Evolutionary conservation across 2,329 filamentous ascomycete species (phyloP).

Genomic region (Teratosphaeria destructans): DNA sequence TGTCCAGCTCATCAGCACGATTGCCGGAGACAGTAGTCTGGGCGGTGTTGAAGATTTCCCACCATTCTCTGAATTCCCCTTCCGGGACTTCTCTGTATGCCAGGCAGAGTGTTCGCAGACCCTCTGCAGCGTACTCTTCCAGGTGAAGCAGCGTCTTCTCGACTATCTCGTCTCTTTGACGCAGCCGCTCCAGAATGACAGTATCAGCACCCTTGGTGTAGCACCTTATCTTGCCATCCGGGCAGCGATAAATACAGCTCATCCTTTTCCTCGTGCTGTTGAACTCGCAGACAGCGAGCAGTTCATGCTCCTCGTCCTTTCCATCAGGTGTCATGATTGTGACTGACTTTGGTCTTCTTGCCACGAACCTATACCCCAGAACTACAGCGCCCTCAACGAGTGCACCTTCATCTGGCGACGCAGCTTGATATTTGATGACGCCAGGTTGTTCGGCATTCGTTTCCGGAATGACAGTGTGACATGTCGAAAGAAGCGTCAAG

Average conservation of each 20-base stretch:
- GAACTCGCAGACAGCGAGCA: conserved; percentile 96
- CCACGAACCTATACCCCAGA: conserved; percentile 81
- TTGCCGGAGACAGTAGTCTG: conserved; percentile 85
- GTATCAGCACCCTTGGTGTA: conserved; percentile 98
- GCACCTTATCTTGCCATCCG: conserved; percentile 84
- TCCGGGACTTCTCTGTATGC: conserved; percentile 91
- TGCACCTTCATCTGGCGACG: conserved; percentile 95
- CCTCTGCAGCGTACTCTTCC: conserved; percentile 97
- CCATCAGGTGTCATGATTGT: conserved; percentile 62
- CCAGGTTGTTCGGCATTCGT: conserved; percentile 64
- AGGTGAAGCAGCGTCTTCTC: conserved; percentile 87
- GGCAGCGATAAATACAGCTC: conserved; percentile 94
- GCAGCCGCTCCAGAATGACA: conserved; percentile 85
- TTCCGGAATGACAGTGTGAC: conserved; percentile 96
- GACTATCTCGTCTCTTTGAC: conserved; percentile 66
- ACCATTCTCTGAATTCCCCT: conserved; percentile 80
- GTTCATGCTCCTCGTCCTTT: conserved; percentile 67
- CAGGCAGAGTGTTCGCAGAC: conserved; percentile 84
- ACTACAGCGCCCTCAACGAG: conserved; percentile 80
- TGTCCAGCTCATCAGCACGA: conserved; percentile 88
- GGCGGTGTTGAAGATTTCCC: conserved; percentile 73
- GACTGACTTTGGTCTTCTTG: conserved; percentile 80
- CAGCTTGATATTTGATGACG: conserved; percentile 92
- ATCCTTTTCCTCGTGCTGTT: conserved; percentile 96
- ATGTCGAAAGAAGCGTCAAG: conserved; percentile 73